Evolutionary conservation across 495 filamentous ascomycete species (phyloP).

Genomic region (Hypoxylon lenormandii): DNA sequence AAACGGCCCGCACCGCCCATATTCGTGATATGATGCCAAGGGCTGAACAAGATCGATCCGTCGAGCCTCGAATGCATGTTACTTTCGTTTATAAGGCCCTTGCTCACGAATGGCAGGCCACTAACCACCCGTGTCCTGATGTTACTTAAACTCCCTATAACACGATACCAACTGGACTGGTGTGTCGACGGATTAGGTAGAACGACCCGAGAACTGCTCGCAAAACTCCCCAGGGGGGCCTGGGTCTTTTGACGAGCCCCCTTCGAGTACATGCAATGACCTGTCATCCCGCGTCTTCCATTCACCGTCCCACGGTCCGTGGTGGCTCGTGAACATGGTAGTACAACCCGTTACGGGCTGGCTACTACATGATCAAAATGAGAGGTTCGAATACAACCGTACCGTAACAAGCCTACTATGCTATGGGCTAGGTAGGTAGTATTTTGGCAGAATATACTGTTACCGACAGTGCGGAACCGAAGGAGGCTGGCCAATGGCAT

Average conservation of each 20-base stretch:
- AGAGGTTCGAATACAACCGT: conserved; percentile 21
- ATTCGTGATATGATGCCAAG: conserved; percentile 34
- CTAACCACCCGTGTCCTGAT: background rate
- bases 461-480: conserved; percentile 55
- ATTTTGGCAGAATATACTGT: conserved; percentile 36
- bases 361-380: conserved; percentile 7
- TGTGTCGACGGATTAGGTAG: conserved; percentile 14
- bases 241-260: conserved; percentile 12
- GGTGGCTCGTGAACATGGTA: conserved; percentile 12
- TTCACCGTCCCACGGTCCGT: conserved; percentile 5
- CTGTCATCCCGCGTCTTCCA: conserved; percentile 3
- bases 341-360: background rate
- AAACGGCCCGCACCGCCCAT: conserved; percentile 41
- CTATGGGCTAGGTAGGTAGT: conserved; percentile 20
- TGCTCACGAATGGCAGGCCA: background rate
- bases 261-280: conserved; percentile 5
- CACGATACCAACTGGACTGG: background rate
- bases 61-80: conserved; percentile 10
- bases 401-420: conserved; percentile 11
- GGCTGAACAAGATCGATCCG: conserved; percentile 24
- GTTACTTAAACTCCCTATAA: conserved; percentile 1
- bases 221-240: background rate
- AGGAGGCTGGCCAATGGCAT: conserved; percentile 29
- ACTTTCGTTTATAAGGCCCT: conserved; percentile 3
- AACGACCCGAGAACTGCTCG: background rate